Evolutionary conservation across 1,284 basidiomycete species (phyloP), one percentile per base, ranked within the genome.

Genomic region (Cryptococcus neoformans): DNA sequence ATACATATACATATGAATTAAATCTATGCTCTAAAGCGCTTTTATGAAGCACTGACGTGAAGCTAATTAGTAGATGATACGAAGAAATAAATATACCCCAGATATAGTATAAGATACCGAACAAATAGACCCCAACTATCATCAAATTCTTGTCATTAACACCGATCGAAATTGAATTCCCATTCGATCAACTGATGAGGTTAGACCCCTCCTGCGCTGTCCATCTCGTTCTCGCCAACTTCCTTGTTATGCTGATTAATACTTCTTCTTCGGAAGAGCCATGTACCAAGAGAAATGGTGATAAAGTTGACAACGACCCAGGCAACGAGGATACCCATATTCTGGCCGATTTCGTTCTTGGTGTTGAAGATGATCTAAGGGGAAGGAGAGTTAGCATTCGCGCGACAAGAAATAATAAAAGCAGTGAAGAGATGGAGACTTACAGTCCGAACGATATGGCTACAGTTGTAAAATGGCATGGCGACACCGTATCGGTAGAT

Each of bases 381-480:
- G 28, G 28, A 28, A 4, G 17, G 14, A 38, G 46, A 40, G 36
- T 59, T 46, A 51, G 55, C 59, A 36, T 41, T 45, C 21, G 44
- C 3, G 28, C 28, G 28, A 28, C 28, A 28, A 4, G 28, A 28
- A 3, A 4, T 28, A 28, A 4, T 4, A 28, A 28, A 28, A 16
- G 12, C 40, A 40, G 6, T 14, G 21, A 42, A 17, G 11, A 28
- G 36, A 17, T 14, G 2, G 8, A 50, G 4, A 62, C 65, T 60
- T 42, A 67, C 63, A 14, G 84, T 80, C 16, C 88, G 80, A 34
- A 86, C 82, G 2, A 83, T 81, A 28, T 66, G 53, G 2, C 83
- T 82, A 36, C 87, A 78, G 63, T 88, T 87, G 76, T 87, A 89
- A 74, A 90, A 89, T 0, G 88, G 88, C 67, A 81, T 80, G 0